Conservation (phyloP, 345 rosid genomes). For the Rhodomyrtus tomentosa region DNA sequence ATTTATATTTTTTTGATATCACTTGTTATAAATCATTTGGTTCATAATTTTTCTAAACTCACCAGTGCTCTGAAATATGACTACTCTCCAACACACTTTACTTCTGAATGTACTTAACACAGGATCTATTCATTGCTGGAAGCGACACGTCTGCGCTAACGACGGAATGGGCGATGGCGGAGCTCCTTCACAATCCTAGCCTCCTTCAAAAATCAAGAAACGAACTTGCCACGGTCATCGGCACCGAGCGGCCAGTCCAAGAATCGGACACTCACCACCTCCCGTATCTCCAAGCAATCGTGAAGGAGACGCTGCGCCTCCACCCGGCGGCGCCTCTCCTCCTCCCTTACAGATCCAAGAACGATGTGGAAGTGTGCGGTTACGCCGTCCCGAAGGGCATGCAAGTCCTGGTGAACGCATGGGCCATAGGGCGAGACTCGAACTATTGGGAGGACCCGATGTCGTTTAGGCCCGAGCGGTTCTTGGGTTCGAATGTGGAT, state of each 20-base stretch:
- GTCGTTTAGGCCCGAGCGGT: slow-evolving; percentile 8
- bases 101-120: background rate
- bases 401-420: slow-evolving; percentile 13
- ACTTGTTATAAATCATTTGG: no score
- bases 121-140: slow-evolving; percentile 16
- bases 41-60: no score
- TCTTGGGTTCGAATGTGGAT: slow-evolving; percentile 2
- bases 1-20: no score
- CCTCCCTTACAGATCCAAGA: slow-evolving; percentile 6
- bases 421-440: slow-evolving; percentile 15
- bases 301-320: slow-evolving; percentile 6
- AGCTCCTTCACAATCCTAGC: slow-evolving; percentile 1
- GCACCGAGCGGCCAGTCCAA: slow-evolving; percentile 1
- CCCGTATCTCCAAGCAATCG: slow-evolving; percentile 4
- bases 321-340: slow-evolving; percentile 17
- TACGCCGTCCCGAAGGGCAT: slow-evolving; percentile 7
- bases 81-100: background rate
- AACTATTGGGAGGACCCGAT: slow-evolving; percentile 3
- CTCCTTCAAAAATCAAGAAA: background rate
- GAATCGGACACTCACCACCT: slow-evolving; percentile 12
- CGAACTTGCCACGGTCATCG: background rate
- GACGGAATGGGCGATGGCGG: slow-evolving; percentile 23
- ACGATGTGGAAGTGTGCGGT: background rate
- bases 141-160: slow-evolving; percentile 16
- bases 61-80: no score